Evolutionary conservation across 148 eudicot species (phyloP), one percentile per base, ranked within the genome.

Genomic region (Fagopyrum homotropicum): DNA sequence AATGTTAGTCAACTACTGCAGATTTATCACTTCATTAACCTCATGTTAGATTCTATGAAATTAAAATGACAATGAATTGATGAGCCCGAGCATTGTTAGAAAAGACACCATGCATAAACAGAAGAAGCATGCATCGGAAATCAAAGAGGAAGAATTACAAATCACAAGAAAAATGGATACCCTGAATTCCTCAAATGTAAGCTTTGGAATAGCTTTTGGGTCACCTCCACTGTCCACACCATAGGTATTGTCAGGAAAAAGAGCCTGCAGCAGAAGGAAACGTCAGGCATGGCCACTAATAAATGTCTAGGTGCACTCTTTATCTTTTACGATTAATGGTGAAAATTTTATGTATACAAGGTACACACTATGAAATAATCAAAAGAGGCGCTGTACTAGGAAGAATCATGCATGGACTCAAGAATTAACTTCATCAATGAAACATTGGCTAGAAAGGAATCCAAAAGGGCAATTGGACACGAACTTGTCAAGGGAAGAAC

Each of bases 151-250:
- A 35, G 40, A 35, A 35, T 35, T 35, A 35, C 40, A 35, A 35
- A 35, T 35, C 2, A 35, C 40, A 2, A 35, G 40, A 35, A 35
- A 35, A 35, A 35, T 35, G 40, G 40, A 35, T 78, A 95, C 99
- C 99, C 90, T 92, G 84, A 95, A 95, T 81, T 95, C 86, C 77
- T 92, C 92, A 85, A 82, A 95, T 54, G 96, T 90, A 15, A 95
- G 94, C 72, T 86, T 89, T 16, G 99, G 99, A 78, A 95, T 95
- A 55, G 82, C 96, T 83, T 81, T 83, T 73, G 99, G 99, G 85
- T 95, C 99, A 73, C 99, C 99, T 49, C 99, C 99, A 81, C 99
- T 95, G 60, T 95, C 99, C 77, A 95, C 99, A 56, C 99, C 97
- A 84, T 95, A 95, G 45, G 97, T 84, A 80, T 92, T 95, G 82